Evolutionary conservation across 257 asterid species (phyloP), one percentile per base, ranked within the genome.

Genomic region (Gardenia jasminoides): DNA sequence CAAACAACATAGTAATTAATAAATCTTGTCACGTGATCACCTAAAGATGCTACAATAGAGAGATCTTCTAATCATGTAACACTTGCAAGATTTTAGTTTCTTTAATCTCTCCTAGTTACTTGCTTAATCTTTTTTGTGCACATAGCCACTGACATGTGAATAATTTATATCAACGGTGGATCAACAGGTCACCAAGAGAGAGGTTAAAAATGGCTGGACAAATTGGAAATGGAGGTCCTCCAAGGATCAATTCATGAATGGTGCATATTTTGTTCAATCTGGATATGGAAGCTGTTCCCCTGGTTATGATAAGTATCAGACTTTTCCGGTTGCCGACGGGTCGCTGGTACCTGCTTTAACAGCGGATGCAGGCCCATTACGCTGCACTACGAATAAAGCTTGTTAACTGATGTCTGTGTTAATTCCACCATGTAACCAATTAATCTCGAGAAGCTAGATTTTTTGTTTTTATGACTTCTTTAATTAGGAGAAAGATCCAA

Each of bases 221-320:
- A 87, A 74, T 31, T 94, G 97, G 97, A 92, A 91, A 83, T 92
- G 98, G 98, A 94, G 97, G 44, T 88, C 92, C 1, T 88, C 94
- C 0, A 88, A 82, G 80, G 98, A 94, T 81, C 88, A 66, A 71
- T 94, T 94, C 62, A 20, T 88, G 79, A 91, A 92, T 59, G 98
- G 98, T 24, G 97, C 97, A 0, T 92, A 88, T 67, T 92, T 94
- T 74, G 83, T 91, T 24, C 96, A 88, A 20, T 92, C 97, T 1
- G 98, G 97, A 73, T 87, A 88, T 41, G 98, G 97, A 78, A 88
- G 82, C 64, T 73, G 73, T 7, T 71, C 80, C 13, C 97, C 97
- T 0, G 87, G 81, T 67, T 94, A 94, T 87, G 76, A 79, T 4
- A 84, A 58, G 70, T 7, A 82, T 22, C 91, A 94, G 83, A 79